Percentiles rank a stretch among this genome's conserved stretches.
Conservation (phyloP, 192 early-diverging fungal genomes). For the Backusella westeae region DNA sequence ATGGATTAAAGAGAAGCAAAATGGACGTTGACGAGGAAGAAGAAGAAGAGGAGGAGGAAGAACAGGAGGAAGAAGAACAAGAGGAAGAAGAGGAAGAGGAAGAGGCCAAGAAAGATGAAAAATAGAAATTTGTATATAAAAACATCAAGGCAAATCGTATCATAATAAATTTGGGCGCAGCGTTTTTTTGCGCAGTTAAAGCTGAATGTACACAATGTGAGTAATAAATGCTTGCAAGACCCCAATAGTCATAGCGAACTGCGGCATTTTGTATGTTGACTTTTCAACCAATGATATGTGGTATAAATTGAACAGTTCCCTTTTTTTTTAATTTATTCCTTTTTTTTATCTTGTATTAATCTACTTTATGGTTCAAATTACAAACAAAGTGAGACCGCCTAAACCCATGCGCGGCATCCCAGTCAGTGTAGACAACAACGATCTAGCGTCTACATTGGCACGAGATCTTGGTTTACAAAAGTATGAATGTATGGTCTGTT, state of each 20-base stretch:
- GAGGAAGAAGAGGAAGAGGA: constrained; percentile 10
- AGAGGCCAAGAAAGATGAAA: constrained; percentile 15
- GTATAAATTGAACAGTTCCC: background rate
- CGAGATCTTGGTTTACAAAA: constrained; percentile 17
- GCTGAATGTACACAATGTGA: too few relatives aligned
- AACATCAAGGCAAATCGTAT: too few relatives aligned
- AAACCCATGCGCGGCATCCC: background rate
- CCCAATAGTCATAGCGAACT: background rate
- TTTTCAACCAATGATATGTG: background rate
- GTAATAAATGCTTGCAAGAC: too few relatives aligned
- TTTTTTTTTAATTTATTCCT: background rate
- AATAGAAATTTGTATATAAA: constrained; percentile 7
- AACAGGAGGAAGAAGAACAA: constrained; percentile 15
- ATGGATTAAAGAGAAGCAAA: constrained; percentile 14
- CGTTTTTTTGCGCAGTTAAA: too few relatives aligned
- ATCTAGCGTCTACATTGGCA: background rate
- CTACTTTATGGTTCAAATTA: background rate
- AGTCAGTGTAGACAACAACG: background rate
- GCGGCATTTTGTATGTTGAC: background rate
- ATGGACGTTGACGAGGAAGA: constrained; percentile 25
- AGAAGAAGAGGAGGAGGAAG: constrained; percentile 9
- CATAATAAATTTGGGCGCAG: too few relatives aligned
- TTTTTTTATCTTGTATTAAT: background rate
- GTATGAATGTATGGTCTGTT: constrained; percentile 98
- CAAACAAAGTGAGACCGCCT: background rate